Percentiles rank a stretch among this genome's conserved stretches.
Evolutionary conservation across 129 eudicot species (phyloP).

Genomic region (Chrysanthemum seticuspe): DNA sequence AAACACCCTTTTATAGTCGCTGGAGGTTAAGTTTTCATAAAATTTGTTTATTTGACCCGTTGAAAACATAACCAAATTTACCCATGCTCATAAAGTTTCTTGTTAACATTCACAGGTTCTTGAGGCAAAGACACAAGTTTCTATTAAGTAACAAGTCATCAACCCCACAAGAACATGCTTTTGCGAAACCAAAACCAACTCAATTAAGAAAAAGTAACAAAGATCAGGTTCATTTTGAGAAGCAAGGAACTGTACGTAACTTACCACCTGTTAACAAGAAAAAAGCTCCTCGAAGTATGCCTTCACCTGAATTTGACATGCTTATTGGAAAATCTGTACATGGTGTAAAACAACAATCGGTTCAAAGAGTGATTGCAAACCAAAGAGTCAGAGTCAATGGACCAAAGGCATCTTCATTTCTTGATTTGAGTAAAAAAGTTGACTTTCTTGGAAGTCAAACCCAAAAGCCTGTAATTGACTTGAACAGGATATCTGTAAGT

Average conservation of each 20-base stretch:
- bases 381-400: constrained; percentile 34
- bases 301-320: constrained; percentile 25
- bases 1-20: no score
- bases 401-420: constrained; percentile 18
- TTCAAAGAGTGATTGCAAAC: constrained; percentile 33
- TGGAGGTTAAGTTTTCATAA: not conserved
- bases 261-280: constrained; percentile 42
- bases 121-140: constrained; percentile 44
- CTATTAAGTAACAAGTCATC: constrained; percentile 36
- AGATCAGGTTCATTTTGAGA: constrained; percentile 19
- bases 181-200: constrained; percentile 15
- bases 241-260: constrained; percentile 30
- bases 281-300: constrained; percentile 7
- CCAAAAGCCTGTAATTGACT: constrained; percentile 56
- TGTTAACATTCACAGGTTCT: constrained; percentile 38
- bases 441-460: constrained; percentile 22
- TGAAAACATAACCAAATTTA: not conserved
- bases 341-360: constrained; percentile 14
- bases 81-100: not conserved
- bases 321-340: constrained; percentile 12
- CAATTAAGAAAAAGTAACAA: constrained; percentile 21
- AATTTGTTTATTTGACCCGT: not conserved
- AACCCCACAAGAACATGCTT: constrained; percentile 29
- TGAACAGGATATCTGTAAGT: constrained; percentile 66
- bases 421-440: constrained; percentile 42